These are phyloP conservation scores for Torulaspora maleeae DNA, from an alignment of 805 yeast genomes.

Conservation along the genomic window DNA sequence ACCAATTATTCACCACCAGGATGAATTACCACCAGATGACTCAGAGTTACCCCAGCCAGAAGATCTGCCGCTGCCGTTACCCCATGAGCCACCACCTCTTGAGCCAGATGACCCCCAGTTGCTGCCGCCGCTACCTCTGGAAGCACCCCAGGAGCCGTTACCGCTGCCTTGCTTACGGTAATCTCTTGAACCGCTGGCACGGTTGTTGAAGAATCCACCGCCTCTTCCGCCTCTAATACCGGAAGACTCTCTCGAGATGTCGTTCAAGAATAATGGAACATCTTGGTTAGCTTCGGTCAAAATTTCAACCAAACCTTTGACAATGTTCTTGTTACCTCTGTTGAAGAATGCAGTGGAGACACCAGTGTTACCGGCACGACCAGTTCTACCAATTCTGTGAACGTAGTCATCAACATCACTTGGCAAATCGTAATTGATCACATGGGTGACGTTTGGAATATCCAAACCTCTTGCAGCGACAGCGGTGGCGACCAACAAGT, in stretches of 20 bases:
- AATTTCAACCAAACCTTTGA: conserved; percentile 79
- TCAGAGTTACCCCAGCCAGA: conserved; percentile 36
- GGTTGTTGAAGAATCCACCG: conserved; percentile 44
- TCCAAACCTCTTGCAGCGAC: conserved; percentile 99
- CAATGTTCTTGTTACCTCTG: conserved; percentile 88
- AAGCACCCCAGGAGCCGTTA: conserved; percentile 36
- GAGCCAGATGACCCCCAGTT: conserved; percentile 18
- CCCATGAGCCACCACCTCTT: conserved; percentile 34
- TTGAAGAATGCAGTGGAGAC: conserved; percentile 97
- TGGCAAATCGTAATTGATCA: conserved; percentile 95
- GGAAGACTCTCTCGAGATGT: conserved; percentile 71
- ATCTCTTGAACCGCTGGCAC: conserved; percentile 44
- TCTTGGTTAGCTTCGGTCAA: conserved; percentile 96
- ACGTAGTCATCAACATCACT: conserved; percentile 97
- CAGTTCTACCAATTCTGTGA: conserved; percentile 99
- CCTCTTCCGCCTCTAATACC: conserved; percentile 56
- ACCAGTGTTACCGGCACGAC: conserved; percentile 99
- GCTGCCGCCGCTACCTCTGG: conserved; percentile 27
- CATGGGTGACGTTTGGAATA: conserved; percentile 98
- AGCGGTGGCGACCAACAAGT: conserved; percentile 96
- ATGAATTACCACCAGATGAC: conserved; percentile 16
- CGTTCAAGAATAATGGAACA: conserved; percentile 81
- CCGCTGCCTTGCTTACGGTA: conserved; percentile 45
- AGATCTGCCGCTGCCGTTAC: conserved; percentile 29
- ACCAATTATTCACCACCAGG: conserved; percentile 25